A percentile compares a stretch with the other conserved stretches of the same genome.
Conservation (phyloP, 495 filamentous ascomycete genomes). For the Recurvomyces mirabilis region DNA sequence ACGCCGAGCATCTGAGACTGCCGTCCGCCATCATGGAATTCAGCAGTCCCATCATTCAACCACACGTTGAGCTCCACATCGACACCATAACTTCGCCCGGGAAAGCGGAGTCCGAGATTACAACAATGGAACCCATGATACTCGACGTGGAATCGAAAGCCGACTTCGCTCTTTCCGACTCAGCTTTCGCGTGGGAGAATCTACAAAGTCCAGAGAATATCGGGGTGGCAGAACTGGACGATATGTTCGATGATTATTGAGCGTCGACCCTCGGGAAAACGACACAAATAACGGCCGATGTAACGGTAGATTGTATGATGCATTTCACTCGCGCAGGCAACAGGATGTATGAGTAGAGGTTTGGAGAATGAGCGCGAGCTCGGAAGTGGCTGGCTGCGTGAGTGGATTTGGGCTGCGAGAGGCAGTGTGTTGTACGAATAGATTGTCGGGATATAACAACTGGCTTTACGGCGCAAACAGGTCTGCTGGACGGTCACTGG, state of each 20-base stretch:
- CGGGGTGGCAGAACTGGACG: slow-evolving; percentile 85
- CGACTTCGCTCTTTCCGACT: neutral
- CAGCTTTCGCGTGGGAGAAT: slow-evolving; percentile 43
- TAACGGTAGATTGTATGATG: neutral
- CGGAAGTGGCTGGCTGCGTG: neutral
- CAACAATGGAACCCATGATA: slow-evolving; percentile 1
- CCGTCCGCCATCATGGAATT: slow-evolving; percentile 16
- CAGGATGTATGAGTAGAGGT: neutral
- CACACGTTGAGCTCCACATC: slow-evolving; percentile 5
- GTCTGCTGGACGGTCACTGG: slow-evolving; percentile 2
- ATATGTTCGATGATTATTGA: slow-evolving; percentile 50
- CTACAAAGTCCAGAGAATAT: slow-evolving; percentile 76
- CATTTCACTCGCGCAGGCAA: neutral
- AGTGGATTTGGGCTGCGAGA: neutral
- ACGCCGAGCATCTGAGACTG: slow-evolving; percentile 19
- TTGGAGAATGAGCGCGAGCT: slow-evolving; percentile 4
- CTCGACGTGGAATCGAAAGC: neutral
- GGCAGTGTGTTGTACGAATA: slow-evolving; percentile 1
- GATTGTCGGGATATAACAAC: neutral
- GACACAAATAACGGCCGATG: neutral
- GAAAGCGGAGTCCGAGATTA: slow-evolving; percentile 10
- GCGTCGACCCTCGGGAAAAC: neutral
- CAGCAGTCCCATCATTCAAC: slow-evolving; percentile 29
- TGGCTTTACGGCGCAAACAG: neutral
- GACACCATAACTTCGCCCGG: neutral